Percentiles rank a stretch among this genome's conserved stretches.
Conservation (phyloP, 2,329 filamentous ascomycete genomes). For the Fusarium foetens region DNA sequence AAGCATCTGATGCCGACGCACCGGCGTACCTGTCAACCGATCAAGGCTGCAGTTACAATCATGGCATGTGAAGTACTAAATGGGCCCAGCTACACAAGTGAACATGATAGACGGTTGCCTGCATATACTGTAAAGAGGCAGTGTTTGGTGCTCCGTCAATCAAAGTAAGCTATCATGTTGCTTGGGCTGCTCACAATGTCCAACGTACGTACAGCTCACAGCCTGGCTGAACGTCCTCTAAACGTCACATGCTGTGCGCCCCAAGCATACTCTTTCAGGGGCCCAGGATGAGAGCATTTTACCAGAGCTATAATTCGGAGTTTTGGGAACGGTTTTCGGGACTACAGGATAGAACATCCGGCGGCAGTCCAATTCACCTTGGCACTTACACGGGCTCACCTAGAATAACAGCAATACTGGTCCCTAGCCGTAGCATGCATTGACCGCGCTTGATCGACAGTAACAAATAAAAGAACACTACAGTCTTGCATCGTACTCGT, state of each 20-base stretch:
- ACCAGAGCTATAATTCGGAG: not conserved
- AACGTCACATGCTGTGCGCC: not conserved
- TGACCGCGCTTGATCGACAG: not conserved
- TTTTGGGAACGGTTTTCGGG: not conserved
- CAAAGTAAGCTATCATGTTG: conserved; percentile 8
- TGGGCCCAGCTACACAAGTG: conserved; percentile 12
- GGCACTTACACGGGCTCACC: not conserved
- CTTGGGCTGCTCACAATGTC: not conserved
- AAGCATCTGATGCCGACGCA: conserved; percentile 15
- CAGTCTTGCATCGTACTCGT: not conserved
- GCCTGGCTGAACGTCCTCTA: not conserved
- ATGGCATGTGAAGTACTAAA: conserved; percentile 22
- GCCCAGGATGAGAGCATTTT: not conserved
- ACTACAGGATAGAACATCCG: not conserved
- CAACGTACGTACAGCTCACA: not conserved
- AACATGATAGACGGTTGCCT: not conserved
- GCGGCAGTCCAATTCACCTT: not conserved
- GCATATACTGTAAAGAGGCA: conserved; percentile 10
- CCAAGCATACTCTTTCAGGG: not conserved
- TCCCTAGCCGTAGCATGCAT: not conserved
- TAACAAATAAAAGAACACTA: conserved; percentile 4
- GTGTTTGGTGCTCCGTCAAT: conserved; percentile 2
- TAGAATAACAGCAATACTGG: not conserved
- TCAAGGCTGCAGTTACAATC: not conserved
- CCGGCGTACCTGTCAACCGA: conserved; percentile 15